These are phyloP conservation scores for Mycosarcoma mackinlayi DNA, from an alignment of 1,284 basidiomycete genomes.

Conservation along the genomic window DNA sequence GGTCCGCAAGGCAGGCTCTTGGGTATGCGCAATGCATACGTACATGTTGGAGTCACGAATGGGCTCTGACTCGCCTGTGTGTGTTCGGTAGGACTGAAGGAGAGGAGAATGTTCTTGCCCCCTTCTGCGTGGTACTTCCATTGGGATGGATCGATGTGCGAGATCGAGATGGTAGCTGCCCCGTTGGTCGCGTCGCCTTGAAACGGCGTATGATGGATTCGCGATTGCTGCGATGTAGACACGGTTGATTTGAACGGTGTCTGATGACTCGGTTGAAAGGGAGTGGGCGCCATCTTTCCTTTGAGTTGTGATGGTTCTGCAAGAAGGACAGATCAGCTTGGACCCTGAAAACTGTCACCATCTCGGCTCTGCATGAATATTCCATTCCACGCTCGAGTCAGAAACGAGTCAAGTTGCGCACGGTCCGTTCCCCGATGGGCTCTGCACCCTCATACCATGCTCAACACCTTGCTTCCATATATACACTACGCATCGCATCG, in stretches of 20 bases:
- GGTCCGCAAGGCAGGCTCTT: slow-evolving; percentile 9
- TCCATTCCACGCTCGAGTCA: slow-evolving; percentile 12
- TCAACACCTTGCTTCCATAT: background rate
- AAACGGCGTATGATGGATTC: slow-evolving; percentile 22
- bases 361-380: background rate
- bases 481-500: too few species aligned
- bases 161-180: slow-evolving; percentile 9
- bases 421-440: slow-evolving; percentile 1
- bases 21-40: slow-evolving; percentile 32
- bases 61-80: slow-evolving; percentile 5
- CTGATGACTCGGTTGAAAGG: slow-evolving; percentile 42
- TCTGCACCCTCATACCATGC: too few species aligned
- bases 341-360: slow-evolving; percentile 15
- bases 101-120: slow-evolving; percentile 49
- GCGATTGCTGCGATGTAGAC: slow-evolving; percentile 37
- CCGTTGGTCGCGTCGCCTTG: background rate
- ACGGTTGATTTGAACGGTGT: slow-evolving; percentile 53
- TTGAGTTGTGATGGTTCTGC: background rate
- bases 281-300: slow-evolving; percentile 42
- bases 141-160: slow-evolving; percentile 30
- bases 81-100: slow-evolving; percentile 12
- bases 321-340: background rate
- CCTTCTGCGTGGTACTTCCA: slow-evolving; percentile 53
- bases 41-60: slow-evolving; percentile 13
- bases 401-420: slow-evolving; percentile 6